These are phyloP conservation scores for Neurospora pannonica DNA, from an alignment of 495 filamentous ascomycete species.

Conservation along the genomic window DNA sequence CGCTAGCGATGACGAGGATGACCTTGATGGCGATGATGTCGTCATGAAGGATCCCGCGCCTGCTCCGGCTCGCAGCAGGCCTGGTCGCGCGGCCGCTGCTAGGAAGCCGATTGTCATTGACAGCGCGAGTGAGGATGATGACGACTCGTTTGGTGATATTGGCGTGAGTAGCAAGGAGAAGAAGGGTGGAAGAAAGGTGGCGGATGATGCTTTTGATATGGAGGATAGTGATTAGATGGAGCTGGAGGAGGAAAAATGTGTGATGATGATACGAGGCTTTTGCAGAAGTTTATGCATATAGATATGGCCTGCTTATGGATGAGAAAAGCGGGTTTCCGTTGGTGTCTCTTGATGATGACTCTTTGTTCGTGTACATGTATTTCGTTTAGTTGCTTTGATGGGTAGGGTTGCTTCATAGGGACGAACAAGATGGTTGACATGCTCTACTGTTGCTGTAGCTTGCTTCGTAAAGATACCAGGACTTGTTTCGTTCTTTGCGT, in stretches of 20 bases:
- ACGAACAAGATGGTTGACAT: background rate
- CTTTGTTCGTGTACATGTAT: background rate
- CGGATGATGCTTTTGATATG: constrained; percentile 18
- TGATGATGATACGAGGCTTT: background rate
- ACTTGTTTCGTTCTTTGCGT: background rate
- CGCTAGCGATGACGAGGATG: constrained; percentile 31
- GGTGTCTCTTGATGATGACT: background rate
- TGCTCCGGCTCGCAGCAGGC: constrained; percentile 32
- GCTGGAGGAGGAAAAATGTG: background rate
- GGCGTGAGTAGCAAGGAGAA: constrained; percentile 24
- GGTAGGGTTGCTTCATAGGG: background rate
- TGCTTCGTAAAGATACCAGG: background rate
- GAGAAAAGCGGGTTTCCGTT: background rate
- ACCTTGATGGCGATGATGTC: constrained; percentile 31
- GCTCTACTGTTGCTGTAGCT: background rate
- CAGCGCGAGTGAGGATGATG: constrained; percentile 26
- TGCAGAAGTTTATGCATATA: background rate
- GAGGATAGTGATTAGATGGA: constrained; percentile 14
- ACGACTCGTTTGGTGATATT: constrained; percentile 29
- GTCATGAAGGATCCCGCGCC: constrained; percentile 28
- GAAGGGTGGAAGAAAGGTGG: constrained; percentile 19
- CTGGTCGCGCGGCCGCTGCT: constrained; percentile 37
- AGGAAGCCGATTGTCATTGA: constrained; percentile 30
- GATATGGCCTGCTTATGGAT: background rate
- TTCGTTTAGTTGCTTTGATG: background rate